These are phyloP conservation scores for Aphanomyces euteiches DNA, from an alignment of 352 stramenopile species.

Conservation along the genomic window DNA sequence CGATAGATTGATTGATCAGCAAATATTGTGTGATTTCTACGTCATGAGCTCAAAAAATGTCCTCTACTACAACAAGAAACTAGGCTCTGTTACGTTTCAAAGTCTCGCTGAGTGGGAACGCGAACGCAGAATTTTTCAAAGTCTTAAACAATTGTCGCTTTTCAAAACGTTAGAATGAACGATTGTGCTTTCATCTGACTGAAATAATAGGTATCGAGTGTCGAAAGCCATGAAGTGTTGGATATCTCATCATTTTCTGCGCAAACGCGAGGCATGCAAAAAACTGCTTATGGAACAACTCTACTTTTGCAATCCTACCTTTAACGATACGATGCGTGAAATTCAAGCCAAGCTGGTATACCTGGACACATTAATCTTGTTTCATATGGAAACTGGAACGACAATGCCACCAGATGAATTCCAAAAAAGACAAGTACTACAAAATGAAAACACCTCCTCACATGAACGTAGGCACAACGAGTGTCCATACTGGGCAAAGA, in stretches of 20 bases:
- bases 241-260: not conserved
- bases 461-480: not conserved
- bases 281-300: not conserved
- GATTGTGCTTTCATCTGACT: not conserved
- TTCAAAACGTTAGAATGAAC: constrained; percentile 47
- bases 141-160: constrained; percentile 37
- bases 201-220: constrained; percentile 9
- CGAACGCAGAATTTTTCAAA: constrained; percentile 47
- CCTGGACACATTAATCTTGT: not conserved
- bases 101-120: constrained; percentile 48
- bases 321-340: constrained; percentile 6
- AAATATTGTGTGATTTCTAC: constrained; percentile 58
- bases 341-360: constrained; percentile 15
- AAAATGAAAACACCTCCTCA: not conserved
- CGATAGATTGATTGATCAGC: constrained; percentile 32
- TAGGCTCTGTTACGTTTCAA: constrained; percentile 48
- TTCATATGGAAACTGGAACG: not conserved
- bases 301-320: constrained; percentile 26
- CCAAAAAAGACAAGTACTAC: not conserved
- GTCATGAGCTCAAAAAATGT: constrained; percentile 54
- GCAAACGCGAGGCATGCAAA: not conserved
- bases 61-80: constrained; percentile 56
- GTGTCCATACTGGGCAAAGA: not conserved
- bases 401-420: not conserved
- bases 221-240: constrained; percentile 22